phyloP scores from a whole-genome alignment of 2,329 filamentous ascomycete genomes.

The Sarocladium kiliense region DNA sequence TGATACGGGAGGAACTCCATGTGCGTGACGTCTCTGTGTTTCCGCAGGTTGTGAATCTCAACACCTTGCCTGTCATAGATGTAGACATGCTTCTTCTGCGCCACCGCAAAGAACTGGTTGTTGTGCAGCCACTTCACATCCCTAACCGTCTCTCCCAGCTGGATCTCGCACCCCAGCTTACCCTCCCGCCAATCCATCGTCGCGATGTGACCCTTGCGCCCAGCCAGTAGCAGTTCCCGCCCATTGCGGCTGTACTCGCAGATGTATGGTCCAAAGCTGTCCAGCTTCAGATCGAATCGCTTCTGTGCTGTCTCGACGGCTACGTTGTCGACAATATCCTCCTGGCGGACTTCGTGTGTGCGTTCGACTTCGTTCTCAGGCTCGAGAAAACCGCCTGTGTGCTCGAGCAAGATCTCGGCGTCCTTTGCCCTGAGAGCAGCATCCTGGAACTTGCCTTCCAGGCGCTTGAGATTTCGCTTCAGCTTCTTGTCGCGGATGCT shows the following conservation, averaged over 20 bases:
- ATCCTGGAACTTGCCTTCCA: slow-evolving; percentile 79
- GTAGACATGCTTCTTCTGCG: slow-evolving; percentile 94
- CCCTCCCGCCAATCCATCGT: slow-evolving; percentile 95
- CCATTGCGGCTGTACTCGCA: slow-evolving; percentile 90
- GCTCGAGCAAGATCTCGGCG: slow-evolving; percentile 89
- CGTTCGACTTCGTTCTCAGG: slow-evolving; percentile 82
- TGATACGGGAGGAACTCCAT: slow-evolving; percentile 97
- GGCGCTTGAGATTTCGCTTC: slow-evolving; percentile 67
- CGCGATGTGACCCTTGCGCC: slow-evolving; percentile 89
- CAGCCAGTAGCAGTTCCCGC: slow-evolving; percentile 75
- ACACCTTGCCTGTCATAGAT: slow-evolving; percentile 92
- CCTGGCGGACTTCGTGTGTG: slow-evolving; percentile 88
- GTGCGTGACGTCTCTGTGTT: slow-evolving; percentile 84
- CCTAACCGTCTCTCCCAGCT: slow-evolving; percentile 83
- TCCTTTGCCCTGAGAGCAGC: slow-evolving; percentile 84
- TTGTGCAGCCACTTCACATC: slow-evolving; percentile 93
- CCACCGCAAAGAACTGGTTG: slow-evolving; percentile 89
- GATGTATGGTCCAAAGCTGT: slow-evolving; percentile 78
- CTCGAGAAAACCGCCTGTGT: slow-evolving; percentile 79
- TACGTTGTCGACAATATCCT: slow-evolving; percentile 72
- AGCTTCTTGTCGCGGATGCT: slow-evolving; percentile 85
- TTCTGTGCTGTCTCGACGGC: slow-evolving; percentile 85
- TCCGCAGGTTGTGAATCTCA: slow-evolving; percentile 85
- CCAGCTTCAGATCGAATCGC: slow-evolving; percentile 81
- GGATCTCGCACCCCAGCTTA: slow-evolving; percentile 84